Evolutionary conservation across 139 green algal species (phyloP).

Genomic region (Micractinium conductrix): DNA sequence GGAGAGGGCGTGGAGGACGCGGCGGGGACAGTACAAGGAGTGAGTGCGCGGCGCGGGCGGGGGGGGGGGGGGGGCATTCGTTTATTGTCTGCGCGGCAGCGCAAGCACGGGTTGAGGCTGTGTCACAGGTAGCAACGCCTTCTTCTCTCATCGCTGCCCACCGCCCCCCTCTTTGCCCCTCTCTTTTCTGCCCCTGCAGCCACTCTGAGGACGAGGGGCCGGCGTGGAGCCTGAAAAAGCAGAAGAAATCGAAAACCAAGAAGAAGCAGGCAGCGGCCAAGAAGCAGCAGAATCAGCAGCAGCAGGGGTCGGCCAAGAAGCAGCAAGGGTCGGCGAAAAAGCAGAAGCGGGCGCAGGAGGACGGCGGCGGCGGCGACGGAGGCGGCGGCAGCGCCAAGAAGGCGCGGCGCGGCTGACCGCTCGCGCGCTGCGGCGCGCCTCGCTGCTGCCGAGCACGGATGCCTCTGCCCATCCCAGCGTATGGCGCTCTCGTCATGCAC

Average conservation of each 20-base stretch:
- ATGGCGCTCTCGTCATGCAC: no score
- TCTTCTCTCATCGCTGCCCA: not conserved
- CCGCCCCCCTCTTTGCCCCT: not conserved
- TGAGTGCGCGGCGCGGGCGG: not conserved
- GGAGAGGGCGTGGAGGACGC: conserved; percentile 26
- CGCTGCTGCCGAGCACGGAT: no score
- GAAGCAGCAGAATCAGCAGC: not conserved
- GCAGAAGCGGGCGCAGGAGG: conserved; percentile 2
- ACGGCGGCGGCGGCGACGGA: not conserved
- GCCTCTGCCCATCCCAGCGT: no score
- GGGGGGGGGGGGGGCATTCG: not conserved
- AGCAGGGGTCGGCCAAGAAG: no score
- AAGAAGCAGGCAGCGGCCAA: not conserved
- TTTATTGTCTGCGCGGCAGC: not conserved
- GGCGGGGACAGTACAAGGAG: conserved; percentile 20
- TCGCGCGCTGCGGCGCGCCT: not conserved
- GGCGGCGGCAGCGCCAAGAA: conserved; percentile 9
- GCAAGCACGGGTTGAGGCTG: not conserved
- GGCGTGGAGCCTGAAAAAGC: conserved; percentile 24
- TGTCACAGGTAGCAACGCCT: not conserved
- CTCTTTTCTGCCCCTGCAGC: not conserved
- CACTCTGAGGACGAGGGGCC: not conserved
- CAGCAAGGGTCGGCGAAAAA: no score
- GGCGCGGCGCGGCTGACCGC: not conserved
- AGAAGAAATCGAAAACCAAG: conserved; percentile 6